Conservation (phyloP, 1,284 basidiomycete species). For the Lentinula novae-zelandiae region DNA sequence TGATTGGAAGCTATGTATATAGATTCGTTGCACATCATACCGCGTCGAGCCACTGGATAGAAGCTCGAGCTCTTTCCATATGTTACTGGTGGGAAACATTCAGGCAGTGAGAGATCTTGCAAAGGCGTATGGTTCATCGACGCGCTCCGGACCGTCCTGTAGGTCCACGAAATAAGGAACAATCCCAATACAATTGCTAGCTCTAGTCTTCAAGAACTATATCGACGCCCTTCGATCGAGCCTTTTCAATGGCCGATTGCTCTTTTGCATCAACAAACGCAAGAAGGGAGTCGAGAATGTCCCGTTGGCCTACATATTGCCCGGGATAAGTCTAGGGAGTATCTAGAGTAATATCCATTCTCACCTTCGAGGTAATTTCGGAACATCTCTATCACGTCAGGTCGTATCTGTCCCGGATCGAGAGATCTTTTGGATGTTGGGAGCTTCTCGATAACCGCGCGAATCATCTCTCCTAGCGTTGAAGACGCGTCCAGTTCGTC, state of each 20-base stretch:
- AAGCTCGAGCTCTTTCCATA: background rate
- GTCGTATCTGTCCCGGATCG: constrained; percentile 32
- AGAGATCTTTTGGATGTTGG: constrained; percentile 25
- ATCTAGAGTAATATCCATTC: constrained; percentile 22
- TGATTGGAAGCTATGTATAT: background rate
- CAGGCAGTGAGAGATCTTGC: background rate
- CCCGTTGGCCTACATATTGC: constrained; percentile 34
- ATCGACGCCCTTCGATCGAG: constrained; percentile 48
- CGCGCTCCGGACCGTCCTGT: background rate
- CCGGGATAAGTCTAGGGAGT: background rate
- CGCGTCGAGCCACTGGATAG: background rate
- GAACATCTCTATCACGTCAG: constrained; percentile 52
- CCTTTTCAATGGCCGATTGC: constrained; percentile 38
- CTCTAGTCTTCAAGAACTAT: constrained; percentile 41
- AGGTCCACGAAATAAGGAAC: background rate
- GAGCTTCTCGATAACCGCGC: constrained; percentile 50
- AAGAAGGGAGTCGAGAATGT: constrained; percentile 33
- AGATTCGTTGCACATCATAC: background rate
- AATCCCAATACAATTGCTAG: background rate
- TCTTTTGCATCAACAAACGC: constrained; percentile 43
- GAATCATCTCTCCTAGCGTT: constrained; percentile 61
- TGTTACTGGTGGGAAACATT: background rate
- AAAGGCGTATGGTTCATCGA: background rate
- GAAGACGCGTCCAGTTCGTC: constrained; percentile 63
- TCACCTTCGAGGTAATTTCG: constrained; percentile 56